Percentiles rank a stretch among this genome's conserved stretches.
phyloP scores from a whole-genome alignment of 2,329 filamentous ascomycete genomes.

The Phialocephala subalpina region DNA sequence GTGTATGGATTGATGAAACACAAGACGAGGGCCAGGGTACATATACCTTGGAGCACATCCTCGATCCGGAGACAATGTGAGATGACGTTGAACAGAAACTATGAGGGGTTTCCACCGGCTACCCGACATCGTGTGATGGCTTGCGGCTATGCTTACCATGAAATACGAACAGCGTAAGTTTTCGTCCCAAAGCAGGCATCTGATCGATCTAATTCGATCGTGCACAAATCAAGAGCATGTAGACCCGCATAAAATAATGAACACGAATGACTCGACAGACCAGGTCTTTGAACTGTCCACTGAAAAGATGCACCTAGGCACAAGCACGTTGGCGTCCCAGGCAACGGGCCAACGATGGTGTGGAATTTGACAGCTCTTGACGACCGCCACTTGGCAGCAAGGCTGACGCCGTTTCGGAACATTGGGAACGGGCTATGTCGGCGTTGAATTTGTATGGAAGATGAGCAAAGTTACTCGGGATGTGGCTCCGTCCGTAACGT shows the following conservation, averaged over 20 bases:
- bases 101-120: neutral
- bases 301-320: neutral
- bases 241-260: neutral
- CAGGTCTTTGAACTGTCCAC: neutral
- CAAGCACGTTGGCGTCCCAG: neutral
- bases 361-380: neutral
- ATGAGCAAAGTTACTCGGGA: neutral
- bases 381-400: constrained; percentile 5
- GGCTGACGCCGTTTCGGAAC: constrained; percentile 1
- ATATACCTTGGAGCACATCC: constrained; percentile 17
- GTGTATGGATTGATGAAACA: constrained; percentile 6
- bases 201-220: neutral
- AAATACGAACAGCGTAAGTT: constrained; percentile 2
- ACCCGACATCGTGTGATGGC: constrained; percentile 2
- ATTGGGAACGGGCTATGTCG: neutral
- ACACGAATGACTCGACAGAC: constrained; percentile 1
- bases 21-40: neutral
- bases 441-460: neutral
- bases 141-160: constrained; percentile 8
- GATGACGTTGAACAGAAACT: constrained; percentile 6
- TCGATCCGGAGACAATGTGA: neutral
- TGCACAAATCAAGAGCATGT: constrained; percentile 1
- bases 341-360: neutral
- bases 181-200: constrained; percentile 2
- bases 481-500: neutral